These are phyloP conservation scores for Schoenoplectus triqueter DNA, from an alignment of 202 grass and related monocot species.

Conservation along the genomic window DNA sequence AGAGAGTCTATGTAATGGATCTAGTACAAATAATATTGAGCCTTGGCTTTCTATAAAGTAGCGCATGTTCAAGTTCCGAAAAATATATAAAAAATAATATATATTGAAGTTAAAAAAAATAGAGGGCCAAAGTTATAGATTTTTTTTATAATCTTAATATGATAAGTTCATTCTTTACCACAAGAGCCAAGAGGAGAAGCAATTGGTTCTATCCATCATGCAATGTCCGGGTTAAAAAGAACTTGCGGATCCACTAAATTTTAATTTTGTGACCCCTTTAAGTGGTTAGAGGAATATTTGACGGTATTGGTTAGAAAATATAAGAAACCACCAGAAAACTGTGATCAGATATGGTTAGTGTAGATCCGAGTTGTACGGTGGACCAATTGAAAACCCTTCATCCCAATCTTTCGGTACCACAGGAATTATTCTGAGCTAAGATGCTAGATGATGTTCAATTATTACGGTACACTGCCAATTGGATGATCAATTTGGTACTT, in stretches of 20 bases:
- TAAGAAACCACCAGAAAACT: neutral
- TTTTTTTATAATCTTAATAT: neutral
- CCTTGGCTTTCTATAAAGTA: no score
- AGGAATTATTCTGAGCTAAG: conserved; percentile 5
- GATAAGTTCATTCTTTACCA: neutral
- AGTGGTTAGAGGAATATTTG: neutral
- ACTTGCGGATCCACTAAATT: neutral
- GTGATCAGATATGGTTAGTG: neutral
- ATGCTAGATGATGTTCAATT: conserved; percentile 9
- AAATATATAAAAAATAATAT: no score
- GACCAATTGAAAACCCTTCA: neutral
- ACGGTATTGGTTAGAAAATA: neutral
- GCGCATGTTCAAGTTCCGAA: no score
- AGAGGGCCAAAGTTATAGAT: no score
- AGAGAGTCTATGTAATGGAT: no score
- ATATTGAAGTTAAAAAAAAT: no score
- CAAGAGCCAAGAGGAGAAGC: no score
- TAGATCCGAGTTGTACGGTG: neutral
- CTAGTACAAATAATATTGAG: no score
- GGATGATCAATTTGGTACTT: conserved; percentile 23
- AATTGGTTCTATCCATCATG: no score
- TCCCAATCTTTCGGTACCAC: neutral
- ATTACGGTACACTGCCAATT: conserved; percentile 29
- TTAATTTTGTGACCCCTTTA: neutral
- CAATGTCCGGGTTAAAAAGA: no score